Conservation (phyloP, 495 filamentous ascomycete species). For the Stereocaulon alpinum region DNA sequence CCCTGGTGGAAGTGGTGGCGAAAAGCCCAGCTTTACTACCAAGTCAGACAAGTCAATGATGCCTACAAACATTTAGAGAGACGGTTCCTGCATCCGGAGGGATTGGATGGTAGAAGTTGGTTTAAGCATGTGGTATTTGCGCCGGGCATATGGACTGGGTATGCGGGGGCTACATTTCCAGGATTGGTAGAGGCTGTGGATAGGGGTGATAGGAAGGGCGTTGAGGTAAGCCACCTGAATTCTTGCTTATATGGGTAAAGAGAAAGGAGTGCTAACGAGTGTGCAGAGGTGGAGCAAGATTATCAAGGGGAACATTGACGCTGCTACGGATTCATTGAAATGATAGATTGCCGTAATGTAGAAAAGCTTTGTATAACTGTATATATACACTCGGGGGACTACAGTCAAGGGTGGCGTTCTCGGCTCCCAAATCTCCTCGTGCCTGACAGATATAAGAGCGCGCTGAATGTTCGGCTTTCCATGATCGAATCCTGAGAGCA, state of each 20-base stretch:
- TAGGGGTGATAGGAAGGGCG: slow-evolving; percentile 32
- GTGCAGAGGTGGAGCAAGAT: slow-evolving; percentile 17
- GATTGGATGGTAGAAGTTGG: slow-evolving; percentile 50
- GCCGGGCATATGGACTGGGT: slow-evolving; percentile 80
- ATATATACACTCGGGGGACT: not conserved
- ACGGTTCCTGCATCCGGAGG: slow-evolving; percentile 47
- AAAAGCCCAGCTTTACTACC: slow-evolving; percentile 49
- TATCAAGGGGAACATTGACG: slow-evolving; percentile 13
- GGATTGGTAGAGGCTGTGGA: slow-evolving; percentile 53
- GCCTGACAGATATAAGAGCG: too few relatives aligned
- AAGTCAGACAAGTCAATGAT: slow-evolving; percentile 43
- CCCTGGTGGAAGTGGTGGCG: slow-evolving; percentile 76
- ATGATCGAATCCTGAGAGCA: too few relatives aligned
- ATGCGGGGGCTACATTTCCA: slow-evolving; percentile 63
- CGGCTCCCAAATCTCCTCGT: too few relatives aligned
- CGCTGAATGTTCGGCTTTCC: too few relatives aligned
- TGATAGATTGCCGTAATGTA: not conserved
- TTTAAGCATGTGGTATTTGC: slow-evolving; percentile 65
- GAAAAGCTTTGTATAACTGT: not conserved
- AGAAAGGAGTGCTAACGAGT: not conserved
- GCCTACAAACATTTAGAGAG: slow-evolving; percentile 55
- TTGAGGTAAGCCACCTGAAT: slow-evolving; percentile 15
- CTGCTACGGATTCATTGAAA: slow-evolving; percentile 6
- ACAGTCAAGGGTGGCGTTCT: too few relatives aligned
- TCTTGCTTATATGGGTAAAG: too few relatives aligned